Conservation (phyloP, 106 monocot species). For the Dendrobium catenatum region DNA sequence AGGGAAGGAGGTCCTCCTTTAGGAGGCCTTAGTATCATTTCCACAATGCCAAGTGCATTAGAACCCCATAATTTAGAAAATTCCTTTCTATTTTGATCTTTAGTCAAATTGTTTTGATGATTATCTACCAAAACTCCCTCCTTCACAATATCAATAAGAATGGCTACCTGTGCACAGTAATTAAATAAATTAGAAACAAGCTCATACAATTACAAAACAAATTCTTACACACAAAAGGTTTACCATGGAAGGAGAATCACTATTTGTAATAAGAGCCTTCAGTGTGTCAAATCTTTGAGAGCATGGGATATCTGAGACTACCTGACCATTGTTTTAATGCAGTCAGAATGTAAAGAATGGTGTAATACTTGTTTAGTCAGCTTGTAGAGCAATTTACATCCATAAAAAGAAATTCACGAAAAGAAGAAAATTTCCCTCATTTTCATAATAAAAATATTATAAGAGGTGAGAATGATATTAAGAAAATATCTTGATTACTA, state of each 20-base stretch:
- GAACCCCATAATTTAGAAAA: constrained; percentile 34
- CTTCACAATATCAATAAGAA: constrained; percentile 77
- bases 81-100: constrained; percentile 4
- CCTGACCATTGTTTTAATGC: constrained; percentile 31
- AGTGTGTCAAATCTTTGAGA: constrained; percentile 56
- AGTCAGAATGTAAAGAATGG: background rate
- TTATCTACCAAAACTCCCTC: constrained; percentile 31
- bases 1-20: constrained; percentile 85
- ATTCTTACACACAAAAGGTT: background rate
- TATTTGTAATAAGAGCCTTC: constrained; percentile 66
- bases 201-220: background rate
- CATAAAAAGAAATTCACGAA: constrained; percentile 6
- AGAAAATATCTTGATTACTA: background rate
- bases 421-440: background rate
- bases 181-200: background rate
- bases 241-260: constrained; percentile 75
- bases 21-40: constrained; percentile 65
- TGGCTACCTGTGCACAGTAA: constrained; percentile 42
- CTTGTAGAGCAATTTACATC: background rate
- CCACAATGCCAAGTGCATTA: constrained; percentile 62
- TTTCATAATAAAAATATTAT: background rate
- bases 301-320: constrained; percentile 63
- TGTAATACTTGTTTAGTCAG: background rate
- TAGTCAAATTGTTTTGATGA: constrained; percentile 6
- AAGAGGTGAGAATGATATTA: background rate